A percentile compares a stretch with the other conserved stretches of the same genome.
phyloP scores from a whole-genome alignment of 345 rosid genomes.

The Eucalyptus microcorys region DNA sequence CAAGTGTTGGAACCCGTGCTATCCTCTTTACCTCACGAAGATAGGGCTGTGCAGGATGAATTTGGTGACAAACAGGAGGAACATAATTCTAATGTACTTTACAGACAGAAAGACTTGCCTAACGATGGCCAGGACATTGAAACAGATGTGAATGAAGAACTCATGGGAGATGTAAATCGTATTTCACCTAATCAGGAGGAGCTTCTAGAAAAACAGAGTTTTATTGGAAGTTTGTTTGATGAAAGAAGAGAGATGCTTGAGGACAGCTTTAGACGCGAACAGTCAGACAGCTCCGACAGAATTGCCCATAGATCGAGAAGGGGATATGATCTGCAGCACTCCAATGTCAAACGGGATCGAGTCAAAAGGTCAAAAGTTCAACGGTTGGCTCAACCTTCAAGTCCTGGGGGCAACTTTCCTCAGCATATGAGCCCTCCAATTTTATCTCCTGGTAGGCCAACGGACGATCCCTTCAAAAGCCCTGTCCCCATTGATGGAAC shows the following conservation, averaged over 20 bases:
- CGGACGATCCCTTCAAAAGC: slow-evolving; percentile 18
- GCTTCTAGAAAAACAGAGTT: slow-evolving; percentile 37
- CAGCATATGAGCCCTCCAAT: slow-evolving; percentile 17
- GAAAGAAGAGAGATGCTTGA: slow-evolving; percentile 32
- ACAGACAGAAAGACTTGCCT: slow-evolving; percentile 40
- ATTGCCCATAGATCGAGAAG: slow-evolving; percentile 35
- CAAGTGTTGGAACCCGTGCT: slow-evolving; percentile 22
- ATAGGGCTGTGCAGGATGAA: slow-evolving; percentile 15
- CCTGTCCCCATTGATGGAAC: slow-evolving; percentile 22
- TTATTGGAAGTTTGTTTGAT: slow-evolving; percentile 79
- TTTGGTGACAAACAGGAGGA: slow-evolving; percentile 32
- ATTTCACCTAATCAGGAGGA: slow-evolving; percentile 26
- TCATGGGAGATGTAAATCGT: slow-evolving; percentile 14
- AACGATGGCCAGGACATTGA: slow-evolving; percentile 49
- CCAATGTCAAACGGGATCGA: slow-evolving; percentile 28
- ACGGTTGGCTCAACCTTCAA: slow-evolving; percentile 22
- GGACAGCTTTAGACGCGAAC: slow-evolving; percentile 34
- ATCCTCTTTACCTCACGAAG: slow-evolving; percentile 11
- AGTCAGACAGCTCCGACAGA: slow-evolving; percentile 38
- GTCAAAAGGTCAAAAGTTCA: slow-evolving; percentile 47
- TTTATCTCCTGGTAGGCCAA: slow-evolving; percentile 10
- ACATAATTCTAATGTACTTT: slow-evolving; percentile 36
- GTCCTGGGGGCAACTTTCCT: slow-evolving; percentile 25
- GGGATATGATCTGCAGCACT: slow-evolving; percentile 21
- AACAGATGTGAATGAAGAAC: slow-evolving; percentile 1